phyloP scores from a whole-genome alignment of 192 early-diverging fungal genomes.

The Backusella circina region DNA sequence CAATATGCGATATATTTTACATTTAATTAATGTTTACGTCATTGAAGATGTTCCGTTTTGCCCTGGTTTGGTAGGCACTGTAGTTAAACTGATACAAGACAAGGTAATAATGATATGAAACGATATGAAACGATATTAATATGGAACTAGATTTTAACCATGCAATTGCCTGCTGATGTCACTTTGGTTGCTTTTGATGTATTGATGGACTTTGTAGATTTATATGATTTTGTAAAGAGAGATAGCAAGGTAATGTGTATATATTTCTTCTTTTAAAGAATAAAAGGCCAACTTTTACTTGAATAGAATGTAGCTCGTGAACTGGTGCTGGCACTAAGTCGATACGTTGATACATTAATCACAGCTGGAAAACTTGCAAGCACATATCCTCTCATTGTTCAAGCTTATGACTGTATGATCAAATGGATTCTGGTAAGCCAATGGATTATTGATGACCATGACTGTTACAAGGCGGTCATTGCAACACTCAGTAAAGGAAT shows the following conservation, averaged over 20 bases:
- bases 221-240: conserved; percentile 61
- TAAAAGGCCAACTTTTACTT: no score
- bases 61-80: conserved; percentile 63
- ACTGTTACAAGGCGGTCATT: conserved; percentile 64
- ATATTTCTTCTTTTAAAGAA: no score
- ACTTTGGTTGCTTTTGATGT: conserved; percentile 61
- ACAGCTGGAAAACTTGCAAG: conserved; percentile 47
- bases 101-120: conserved; percentile 48
- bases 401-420: conserved; percentile 72
- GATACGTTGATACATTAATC: conserved; percentile 67
- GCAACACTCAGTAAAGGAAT: conserved; percentile 68
- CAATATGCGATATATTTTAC: conserved; percentile 64
- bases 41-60: conserved; percentile 74
- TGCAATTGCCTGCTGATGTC: conserved; percentile 56
- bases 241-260: conserved; percentile 57
- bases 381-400: conserved; percentile 57
- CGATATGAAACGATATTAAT: background rate
- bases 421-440: conserved; percentile 71
- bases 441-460: conserved; percentile 75
- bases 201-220: conserved; percentile 54
- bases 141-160: conserved; percentile 47
- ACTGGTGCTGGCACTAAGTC: conserved; percentile 65
- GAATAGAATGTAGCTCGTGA: conserved; percentile 60
- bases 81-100: conserved; percentile 72
- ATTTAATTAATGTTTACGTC: conserved; percentile 67